Evolutionary conservation across 257 asterid genomes (phyloP).

Genomic region (Solanum gracilifrons): DNA sequence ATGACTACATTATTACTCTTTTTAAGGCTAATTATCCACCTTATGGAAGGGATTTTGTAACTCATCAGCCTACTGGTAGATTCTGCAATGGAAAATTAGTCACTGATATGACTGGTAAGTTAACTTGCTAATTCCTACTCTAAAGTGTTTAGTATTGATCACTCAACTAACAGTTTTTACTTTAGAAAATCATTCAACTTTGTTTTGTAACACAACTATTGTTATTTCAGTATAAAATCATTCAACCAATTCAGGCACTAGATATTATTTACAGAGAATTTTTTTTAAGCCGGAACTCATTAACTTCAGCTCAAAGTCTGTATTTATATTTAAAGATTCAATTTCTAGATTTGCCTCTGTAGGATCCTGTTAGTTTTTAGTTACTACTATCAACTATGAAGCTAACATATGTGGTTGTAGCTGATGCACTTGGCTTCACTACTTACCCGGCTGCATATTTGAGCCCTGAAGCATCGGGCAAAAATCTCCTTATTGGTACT

Average conservation of each 20-base stretch:
- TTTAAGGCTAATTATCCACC: constrained; percentile 84
- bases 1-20: constrained; percentile 47
- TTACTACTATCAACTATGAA: not conserved
- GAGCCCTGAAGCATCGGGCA: constrained; percentile 89
- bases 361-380: not conserved
- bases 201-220: not conserved
- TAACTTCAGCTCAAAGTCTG: not conserved
- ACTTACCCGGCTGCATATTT: constrained; percentile 68
- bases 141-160: not conserved
- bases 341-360: not conserved
- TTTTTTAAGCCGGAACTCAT: not conserved
- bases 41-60: constrained; percentile 67
- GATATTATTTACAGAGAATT: not conserved
- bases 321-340: not conserved
- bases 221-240: not conserved
- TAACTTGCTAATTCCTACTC: not conserved
- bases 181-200: not conserved
- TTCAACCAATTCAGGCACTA: too few species aligned
- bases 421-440: constrained; percentile 76
- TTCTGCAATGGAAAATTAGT: constrained; percentile 85
- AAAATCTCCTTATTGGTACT: constrained; percentile 61
- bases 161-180: not conserved
- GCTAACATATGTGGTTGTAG: constrained; percentile 18
- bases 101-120: constrained; percentile 76
- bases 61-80: constrained; percentile 64